These are phyloP conservation scores for Neocatenulostroma microsporum DNA, from an alignment of 2,329 filamentous ascomycete species.

Conservation along the genomic window DNA sequence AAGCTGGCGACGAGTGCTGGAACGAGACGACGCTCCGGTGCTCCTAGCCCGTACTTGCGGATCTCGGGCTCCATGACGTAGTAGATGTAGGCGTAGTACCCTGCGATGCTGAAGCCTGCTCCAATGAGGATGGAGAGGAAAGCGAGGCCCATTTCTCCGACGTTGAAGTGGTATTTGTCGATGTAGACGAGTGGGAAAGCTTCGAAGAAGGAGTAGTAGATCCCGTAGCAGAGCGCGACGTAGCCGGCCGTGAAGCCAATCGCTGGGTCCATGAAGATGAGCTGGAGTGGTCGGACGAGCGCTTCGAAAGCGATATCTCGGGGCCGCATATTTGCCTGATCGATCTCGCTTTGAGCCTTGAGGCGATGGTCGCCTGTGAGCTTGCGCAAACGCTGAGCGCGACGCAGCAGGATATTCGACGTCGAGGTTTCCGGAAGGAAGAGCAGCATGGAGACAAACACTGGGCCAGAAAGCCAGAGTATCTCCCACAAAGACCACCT, in stretches of 20 bases:
- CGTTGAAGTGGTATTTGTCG: conserved; percentile 33
- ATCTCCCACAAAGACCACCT: conserved; percentile 60
- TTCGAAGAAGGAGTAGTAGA: conserved; percentile 31
- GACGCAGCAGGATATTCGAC: conserved; percentile 53
- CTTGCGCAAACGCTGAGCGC: conserved; percentile 54
- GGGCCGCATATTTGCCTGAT: conserved; percentile 48
- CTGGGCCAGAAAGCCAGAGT: conserved; percentile 52
- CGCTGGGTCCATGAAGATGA: conserved; percentile 25
- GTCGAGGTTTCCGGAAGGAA: conserved; percentile 55
- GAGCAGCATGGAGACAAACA: conserved; percentile 52
- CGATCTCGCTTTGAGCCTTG: conserved; percentile 57
- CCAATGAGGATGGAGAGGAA: conserved; percentile 29
- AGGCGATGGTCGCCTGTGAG: conserved; percentile 51
- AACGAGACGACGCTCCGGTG: conserved; percentile 22
- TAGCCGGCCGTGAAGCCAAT: conserved; percentile 28
- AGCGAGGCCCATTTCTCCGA: conserved; percentile 28
- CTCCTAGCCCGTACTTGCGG: conserved; percentile 14
- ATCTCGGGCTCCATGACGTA: conserved; percentile 23
- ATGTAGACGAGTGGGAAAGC: conserved; percentile 36
- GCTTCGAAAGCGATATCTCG: conserved; percentile 46
- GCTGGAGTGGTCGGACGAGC: conserved; percentile 38
- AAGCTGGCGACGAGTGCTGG: conserved; percentile 22
- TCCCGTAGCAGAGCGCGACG: conserved; percentile 28
- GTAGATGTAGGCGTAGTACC: conserved; percentile 23
- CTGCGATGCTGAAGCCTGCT: conserved; percentile 18